Conservation (phyloP, 2,329 filamentous ascomycete genomes). For the Neonectria faginata region DNA sequence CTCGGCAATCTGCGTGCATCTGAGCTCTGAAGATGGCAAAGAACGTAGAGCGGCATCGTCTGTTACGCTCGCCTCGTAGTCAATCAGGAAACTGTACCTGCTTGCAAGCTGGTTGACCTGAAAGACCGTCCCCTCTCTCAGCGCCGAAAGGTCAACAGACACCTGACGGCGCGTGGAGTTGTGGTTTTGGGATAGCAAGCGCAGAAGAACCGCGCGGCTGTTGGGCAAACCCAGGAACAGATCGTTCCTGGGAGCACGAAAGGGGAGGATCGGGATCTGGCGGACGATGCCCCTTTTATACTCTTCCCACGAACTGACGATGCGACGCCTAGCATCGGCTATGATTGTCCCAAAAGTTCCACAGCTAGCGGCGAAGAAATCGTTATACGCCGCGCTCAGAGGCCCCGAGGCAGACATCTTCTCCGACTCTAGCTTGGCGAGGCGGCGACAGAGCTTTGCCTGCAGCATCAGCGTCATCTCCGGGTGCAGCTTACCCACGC, state of each 20-base stretch:
- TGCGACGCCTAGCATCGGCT: constrained; percentile 34
- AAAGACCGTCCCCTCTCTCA: constrained; percentile 26
- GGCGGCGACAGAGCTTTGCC: constrained; percentile 66
- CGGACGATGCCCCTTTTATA: constrained; percentile 55
- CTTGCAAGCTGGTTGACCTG: constrained; percentile 27
- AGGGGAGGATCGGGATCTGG: constrained; percentile 56
- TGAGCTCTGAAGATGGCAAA: not conserved
- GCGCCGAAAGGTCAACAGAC: not conserved
- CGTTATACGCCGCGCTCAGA: constrained; percentile 10
- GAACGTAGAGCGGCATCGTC: not conserved
- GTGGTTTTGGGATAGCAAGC: constrained; percentile 43
- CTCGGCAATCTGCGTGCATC: not conserved
- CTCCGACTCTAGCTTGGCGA: constrained; percentile 65
- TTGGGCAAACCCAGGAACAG: constrained; percentile 54
- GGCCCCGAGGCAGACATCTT: not conserved
- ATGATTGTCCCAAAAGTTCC: not conserved
- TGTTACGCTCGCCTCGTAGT: constrained; percentile 10
- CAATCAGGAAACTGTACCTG: constrained; percentile 10
- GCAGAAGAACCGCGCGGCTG: constrained; percentile 45
- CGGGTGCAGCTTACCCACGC: constrained; percentile 18
- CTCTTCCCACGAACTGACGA: constrained; percentile 53
- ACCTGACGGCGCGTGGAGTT: not conserved
- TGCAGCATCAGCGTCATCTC: constrained; percentile 42
- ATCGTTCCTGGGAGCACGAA: constrained; percentile 48
- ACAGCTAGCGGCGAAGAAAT: constrained; percentile 8